Percentiles rank a stretch among this genome's conserved stretches.
phyloP scores from a whole-genome alignment of 352 stramenopile genomes.

The Globisporangium rhizosaccharum region DNA sequence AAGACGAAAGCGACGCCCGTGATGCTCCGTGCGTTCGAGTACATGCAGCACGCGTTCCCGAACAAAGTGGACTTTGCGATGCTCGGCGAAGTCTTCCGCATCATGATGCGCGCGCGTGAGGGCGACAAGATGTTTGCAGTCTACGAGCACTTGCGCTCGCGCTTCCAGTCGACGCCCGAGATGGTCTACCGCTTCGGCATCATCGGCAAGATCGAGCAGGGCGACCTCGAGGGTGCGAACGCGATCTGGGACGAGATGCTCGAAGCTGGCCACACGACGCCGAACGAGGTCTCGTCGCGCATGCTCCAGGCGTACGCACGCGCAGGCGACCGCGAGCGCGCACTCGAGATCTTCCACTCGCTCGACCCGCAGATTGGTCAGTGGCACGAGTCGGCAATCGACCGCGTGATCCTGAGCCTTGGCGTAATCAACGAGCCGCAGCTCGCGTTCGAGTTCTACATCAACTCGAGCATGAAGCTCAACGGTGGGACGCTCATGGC shows the following conservation, averaged over 20 bases:
- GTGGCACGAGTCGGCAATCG: constrained; percentile 65
- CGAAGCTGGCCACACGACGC: constrained; percentile 40
- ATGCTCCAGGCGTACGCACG: constrained; percentile 52
- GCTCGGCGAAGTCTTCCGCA: constrained; percentile 56
- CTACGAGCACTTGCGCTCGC: constrained; percentile 38
- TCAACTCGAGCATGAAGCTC: constrained; percentile 76
- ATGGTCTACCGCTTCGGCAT: constrained; percentile 73
- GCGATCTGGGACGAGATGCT: constrained; percentile 51
- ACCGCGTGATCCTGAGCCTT: constrained; percentile 65
- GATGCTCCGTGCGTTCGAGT: constrained; percentile 48
- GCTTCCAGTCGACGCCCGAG: constrained; percentile 47
- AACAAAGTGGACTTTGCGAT: constrained; percentile 53
- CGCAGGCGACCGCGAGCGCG: constrained; percentile 35
- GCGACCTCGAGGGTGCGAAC: constrained; percentile 39
- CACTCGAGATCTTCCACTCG: constrained; percentile 43
- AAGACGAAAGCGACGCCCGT: constrained; percentile 38
- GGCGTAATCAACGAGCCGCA: constrained; percentile 53
- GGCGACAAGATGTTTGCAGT: constrained; percentile 36
- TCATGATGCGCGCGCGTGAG: constrained; percentile 31
- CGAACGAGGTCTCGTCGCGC: constrained; percentile 65
- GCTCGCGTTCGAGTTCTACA: constrained; percentile 74
- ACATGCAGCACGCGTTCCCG: constrained; percentile 37
- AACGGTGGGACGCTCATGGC: constrained; percentile 64
- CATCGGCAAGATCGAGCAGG: constrained; percentile 41
- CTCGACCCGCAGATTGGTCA: constrained; percentile 57